Evolutionary conservation across 176 grass and related monocot species (phyloP).

Genomic region (Ensete glaucum): DNA sequence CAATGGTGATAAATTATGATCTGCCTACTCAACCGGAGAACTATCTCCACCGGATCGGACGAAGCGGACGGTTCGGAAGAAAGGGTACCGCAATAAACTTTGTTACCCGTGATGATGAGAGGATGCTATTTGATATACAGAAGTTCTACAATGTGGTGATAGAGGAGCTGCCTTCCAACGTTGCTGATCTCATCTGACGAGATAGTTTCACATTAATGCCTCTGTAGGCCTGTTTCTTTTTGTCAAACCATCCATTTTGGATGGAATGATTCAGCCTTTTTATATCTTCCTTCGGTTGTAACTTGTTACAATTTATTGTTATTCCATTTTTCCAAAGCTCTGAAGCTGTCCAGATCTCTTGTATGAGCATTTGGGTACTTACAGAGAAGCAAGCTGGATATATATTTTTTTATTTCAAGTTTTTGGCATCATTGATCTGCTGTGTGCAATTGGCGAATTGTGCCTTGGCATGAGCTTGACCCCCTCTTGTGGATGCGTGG

Average conservation of each 20-base stretch:
- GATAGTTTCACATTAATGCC: neutral
- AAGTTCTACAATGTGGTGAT: slow-evolving; percentile 59
- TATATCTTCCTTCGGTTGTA: neutral
- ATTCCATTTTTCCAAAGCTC: too few relatives aligned
- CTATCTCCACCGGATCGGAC: slow-evolving; percentile 63
- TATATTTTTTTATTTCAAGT: too few relatives aligned
- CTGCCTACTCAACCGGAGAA: slow-evolving; percentile 70
- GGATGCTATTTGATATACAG: slow-evolving; percentile 67
- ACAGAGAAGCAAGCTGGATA: too few relatives aligned
- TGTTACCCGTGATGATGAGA: slow-evolving; percentile 53
- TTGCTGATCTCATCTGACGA: slow-evolving; percentile 60
- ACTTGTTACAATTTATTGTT: too few relatives aligned
- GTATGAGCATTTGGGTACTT: too few relatives aligned
- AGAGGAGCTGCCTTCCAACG: slow-evolving; percentile 57
- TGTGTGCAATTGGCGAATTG: too few relatives aligned
- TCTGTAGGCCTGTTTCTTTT: neutral
- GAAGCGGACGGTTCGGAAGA: slow-evolving; percentile 68
- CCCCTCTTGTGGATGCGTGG: too few relatives aligned
- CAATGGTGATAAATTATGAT: slow-evolving; percentile 62
- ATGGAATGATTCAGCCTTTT: neutral
- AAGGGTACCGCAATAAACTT: slow-evolving; percentile 76
- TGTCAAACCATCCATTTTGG: neutral
- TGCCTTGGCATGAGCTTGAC: too few relatives aligned
- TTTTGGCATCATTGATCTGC: too few relatives aligned
- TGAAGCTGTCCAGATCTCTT: too few relatives aligned